Conservation (phyloP, 1,284 basidiomycete species). For the Microbotryum silenes-acaulis region DNA sequence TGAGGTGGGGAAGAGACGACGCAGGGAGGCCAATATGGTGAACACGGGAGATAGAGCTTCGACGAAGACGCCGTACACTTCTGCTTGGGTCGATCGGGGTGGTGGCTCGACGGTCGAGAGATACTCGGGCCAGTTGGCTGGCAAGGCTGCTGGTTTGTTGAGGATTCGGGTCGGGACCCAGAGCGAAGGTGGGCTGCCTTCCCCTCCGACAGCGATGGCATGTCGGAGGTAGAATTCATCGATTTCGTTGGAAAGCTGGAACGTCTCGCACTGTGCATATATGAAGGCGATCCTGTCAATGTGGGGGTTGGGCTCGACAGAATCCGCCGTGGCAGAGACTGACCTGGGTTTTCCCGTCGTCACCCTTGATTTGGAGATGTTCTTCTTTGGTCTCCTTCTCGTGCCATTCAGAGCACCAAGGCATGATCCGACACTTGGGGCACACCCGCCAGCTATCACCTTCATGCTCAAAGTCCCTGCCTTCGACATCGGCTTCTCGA, state of each 20-base stretch:
- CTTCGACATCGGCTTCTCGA: conserved; percentile 10
- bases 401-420: conserved; percentile 5
- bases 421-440: conserved; percentile 3
- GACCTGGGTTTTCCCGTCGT: conserved; percentile 12
- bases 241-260: conserved; percentile 14
- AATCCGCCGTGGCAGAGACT: background rate
- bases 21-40: conserved; percentile 10
- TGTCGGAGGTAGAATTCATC: conserved; percentile 11
- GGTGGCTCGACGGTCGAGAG: background rate
- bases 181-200: background rate
- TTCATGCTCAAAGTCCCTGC: background rate
- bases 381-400: background rate
- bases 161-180: conserved; percentile 15
- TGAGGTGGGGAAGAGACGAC: background rate
- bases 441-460: conserved; percentile 9
- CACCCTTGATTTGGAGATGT: background rate
- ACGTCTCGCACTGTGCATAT: conserved; percentile 8
- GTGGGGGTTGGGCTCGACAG: background rate
- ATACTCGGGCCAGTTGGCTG: conserved; percentile 8
- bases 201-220: background rate
- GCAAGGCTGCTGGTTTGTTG: background rate
- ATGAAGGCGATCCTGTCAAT: background rate
- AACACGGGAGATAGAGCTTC: conserved; percentile 13
- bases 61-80: conserved; percentile 11
- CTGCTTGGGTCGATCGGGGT: conserved; percentile 2